These are phyloP conservation scores for Caloboletus firmus DNA, from an alignment of 1,284 basidiomycete genomes.

Conservation along the genomic window DNA sequence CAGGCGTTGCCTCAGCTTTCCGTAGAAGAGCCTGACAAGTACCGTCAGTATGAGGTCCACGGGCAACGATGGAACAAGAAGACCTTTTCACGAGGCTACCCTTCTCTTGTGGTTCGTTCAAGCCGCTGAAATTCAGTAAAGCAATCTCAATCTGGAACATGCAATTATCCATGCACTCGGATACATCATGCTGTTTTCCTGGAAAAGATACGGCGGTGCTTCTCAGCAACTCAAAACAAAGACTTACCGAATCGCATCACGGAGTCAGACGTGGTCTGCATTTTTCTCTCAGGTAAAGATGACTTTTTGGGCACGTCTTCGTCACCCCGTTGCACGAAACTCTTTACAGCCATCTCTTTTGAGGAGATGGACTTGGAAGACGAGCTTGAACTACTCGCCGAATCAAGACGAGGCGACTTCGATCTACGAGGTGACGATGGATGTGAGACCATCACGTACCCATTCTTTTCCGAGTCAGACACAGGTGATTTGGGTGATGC, in stretches of 20 bases:
- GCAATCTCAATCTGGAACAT: slow-evolving; percentile 98
- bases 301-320: slow-evolving; percentile 45
- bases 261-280: slow-evolving; percentile 60
- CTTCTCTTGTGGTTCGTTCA: slow-evolving; percentile 51
- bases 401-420: slow-evolving; percentile 39
- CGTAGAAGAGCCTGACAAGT: slow-evolving; percentile 76
- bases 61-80: neutral
- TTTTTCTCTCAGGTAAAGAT: slow-evolving; percentile 61
- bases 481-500: slow-evolving; percentile 35
- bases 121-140: slow-evolving; percentile 72
- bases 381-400: slow-evolving; percentile 33
- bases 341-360: slow-evolving; percentile 47
- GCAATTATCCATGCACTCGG: slow-evolving; percentile 99
- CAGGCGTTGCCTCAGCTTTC: slow-evolving; percentile 79
- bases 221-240: neutral
- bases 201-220: slow-evolving; percentile 1
- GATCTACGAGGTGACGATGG: slow-evolving; percentile 41
- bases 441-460: slow-evolving; percentile 49
- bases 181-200: slow-evolving; percentile 97
- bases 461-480: slow-evolving; percentile 45
- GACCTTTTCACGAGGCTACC: slow-evolving; percentile 82
- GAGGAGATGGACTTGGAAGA: slow-evolving; percentile 32
- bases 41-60: slow-evolving; percentile 2
- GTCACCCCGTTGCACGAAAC: slow-evolving; percentile 23
- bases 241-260: slow-evolving; percentile 86